Evolutionary conservation across 768 basidiomycete genomes (phyloP), one percentile per base, ranked within the genome.

Genomic region (Boletus eberwhitei): DNA sequence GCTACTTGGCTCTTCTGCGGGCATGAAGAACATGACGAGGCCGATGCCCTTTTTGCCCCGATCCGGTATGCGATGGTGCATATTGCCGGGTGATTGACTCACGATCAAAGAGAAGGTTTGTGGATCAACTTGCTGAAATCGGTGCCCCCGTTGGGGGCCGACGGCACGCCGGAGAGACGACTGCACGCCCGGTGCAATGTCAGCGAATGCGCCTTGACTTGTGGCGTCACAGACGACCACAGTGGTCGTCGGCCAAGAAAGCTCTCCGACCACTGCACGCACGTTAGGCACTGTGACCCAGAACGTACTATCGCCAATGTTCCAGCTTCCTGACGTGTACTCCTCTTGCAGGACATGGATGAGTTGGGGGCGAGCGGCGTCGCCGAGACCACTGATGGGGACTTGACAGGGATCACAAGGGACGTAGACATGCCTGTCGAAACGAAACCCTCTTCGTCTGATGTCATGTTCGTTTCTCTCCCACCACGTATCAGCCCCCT

Each of bases 371-470:
- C 53, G 49, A n/a, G 36, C 17, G 19, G 35, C 42, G 19, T 29
- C 39, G 21, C 29, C 35, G 21, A 57, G 50, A 34, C 14, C 19
- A n/a, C 41, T 22, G 17, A 24, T 8, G 2, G 46, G 46, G 36
- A n/a, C 21, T 31, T 40, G 50, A 50, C 42, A 51, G 17, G 50
- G 46, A 32, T 53, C 5, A 42, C 42, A 57, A 12, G 63, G 50
- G 19, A 62, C 31, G 44, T 58, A 74, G 12, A 68, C 59, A 48
- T 74, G 68, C 12, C 54, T 60, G 36, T 52, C 51, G 51, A 74
- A 71, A 19, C 35, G 21, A 55, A 75, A 55, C 12, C 52, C 50
- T 41, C 14, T 52, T 64, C 32, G 38, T 59, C 55, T 37, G 35
- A 59, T 49, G 9, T 49, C 48, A 12, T n/a, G 32, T 36, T 60